A percentile compares a stretch with the other conserved stretches of the same genome.
phyloP scores from a whole-genome alignment of 371 early-diverging fungal species.

The Rhizopus arrhizus region DNA sequence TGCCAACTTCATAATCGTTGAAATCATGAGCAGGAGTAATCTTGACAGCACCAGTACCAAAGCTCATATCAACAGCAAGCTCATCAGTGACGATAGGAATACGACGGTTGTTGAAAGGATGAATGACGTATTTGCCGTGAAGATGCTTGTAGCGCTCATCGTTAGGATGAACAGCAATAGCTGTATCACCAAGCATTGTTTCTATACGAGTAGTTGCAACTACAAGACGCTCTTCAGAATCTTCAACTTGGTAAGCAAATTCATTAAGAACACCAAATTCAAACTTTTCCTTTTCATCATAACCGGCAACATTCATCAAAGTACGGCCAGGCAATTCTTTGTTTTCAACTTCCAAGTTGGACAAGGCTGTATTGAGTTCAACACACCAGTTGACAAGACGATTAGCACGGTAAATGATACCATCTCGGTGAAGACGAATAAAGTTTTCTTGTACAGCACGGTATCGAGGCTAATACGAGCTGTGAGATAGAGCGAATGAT shows the following conservation, averaged over 20 bases:
- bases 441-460: constrained; percentile 96
- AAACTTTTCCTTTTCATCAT: constrained; percentile 89
- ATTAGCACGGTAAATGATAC: constrained; percentile 96
- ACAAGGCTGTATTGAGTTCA: constrained; percentile 94
- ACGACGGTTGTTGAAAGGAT: constrained; percentile 93
- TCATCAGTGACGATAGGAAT: constrained; percentile 94
- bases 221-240: constrained; percentile 82
- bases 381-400: constrained; percentile 99
- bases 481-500: not conserved
- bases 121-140: constrained; percentile 90
- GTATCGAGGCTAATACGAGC: constrained; percentile 54
- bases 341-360: constrained; percentile 98
- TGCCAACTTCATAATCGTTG: constrained; percentile 98
- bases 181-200: constrained; percentile 99
- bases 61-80: constrained; percentile 91
- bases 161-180: constrained; percentile 92
- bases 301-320: constrained; percentile 86
- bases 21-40: constrained; percentile 99
- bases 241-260: constrained; percentile 88
- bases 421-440: constrained; percentile 94
- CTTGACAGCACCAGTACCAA: constrained; percentile 99
- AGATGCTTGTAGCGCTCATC: constrained; percentile 87
- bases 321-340: constrained; percentile 88
- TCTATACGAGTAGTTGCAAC: constrained; percentile 99
- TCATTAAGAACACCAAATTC: constrained; percentile 98